Evolutionary conservation across 2,329 filamentous ascomycete genomes (phyloP), one percentile per base, ranked within the genome.

Genomic region (Penicillium oxalicum): DNA sequence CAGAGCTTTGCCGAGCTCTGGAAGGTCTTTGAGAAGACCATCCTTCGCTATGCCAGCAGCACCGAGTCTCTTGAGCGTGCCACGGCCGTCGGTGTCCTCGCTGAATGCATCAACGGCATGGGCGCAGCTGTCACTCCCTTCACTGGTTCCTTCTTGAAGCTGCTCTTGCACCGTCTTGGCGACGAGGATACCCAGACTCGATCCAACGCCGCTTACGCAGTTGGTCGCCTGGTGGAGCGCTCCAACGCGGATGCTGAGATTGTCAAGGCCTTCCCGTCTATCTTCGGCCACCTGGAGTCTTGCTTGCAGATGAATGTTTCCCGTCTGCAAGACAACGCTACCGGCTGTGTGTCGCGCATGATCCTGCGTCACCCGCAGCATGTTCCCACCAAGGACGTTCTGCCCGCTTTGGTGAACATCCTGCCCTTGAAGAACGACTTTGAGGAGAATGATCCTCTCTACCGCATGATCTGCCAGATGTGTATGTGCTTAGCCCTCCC

Each of bases 361-460:
- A 95, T 97, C 70, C 81, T 88, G 67, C 87, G 87, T 62, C 85
- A 95, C 71, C 85, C 87, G n/a, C 83, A 91, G 59, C 81, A 81
- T 58, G 84, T 94, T 8, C 90, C 91, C 13, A 79, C 95, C 45
- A 73, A 79, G 35, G 84, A 95, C 51, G 88, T 95, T 18, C 80
- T 98, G 1, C 91, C 91, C 26, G 83, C 82, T 1, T 74, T 97
- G 27, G 80, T 94, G 48, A 80, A 81, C 52, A 79, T 91, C 27
- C 80, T 97, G 34, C 93, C 93, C 8, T 77, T 97, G 54, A 88
- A 87, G 70, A 91, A 95, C 66, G 93, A 97, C 69, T 97, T 82
- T 61, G 90, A 96, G 71, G 93, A 97, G 80, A 97, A 98, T 73
- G 88, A 88, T 62, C 90, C 93, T 7, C 84, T 97, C 51, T 98